These are phyloP conservation scores for Phytophthora agathidicida DNA, from an alignment of 352 stramenopile species.

Conservation along the genomic window DNA sequence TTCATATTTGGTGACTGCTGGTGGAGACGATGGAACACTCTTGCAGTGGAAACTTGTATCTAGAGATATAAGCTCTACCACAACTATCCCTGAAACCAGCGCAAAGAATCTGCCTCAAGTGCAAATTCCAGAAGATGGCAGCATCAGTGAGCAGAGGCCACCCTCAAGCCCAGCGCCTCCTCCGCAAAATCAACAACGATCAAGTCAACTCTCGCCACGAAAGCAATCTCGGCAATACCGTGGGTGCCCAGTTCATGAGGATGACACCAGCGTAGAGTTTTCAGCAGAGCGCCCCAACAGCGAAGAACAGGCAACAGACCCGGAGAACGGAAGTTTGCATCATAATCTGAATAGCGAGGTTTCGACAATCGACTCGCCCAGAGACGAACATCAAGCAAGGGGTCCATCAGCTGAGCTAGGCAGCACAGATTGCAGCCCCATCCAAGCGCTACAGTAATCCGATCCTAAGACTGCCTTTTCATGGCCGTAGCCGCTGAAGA, in stretches of 20 bases:
- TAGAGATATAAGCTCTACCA: neutral
- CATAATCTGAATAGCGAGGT: neutral
- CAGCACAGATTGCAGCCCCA: constrained; percentile 1
- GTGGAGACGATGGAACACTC: constrained; percentile 62
- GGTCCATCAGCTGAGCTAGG: neutral
- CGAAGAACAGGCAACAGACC: neutral
- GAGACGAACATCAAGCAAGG: neutral
- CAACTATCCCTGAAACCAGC: neutral
- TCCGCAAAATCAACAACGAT: constrained; percentile 8
- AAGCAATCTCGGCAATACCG: constrained; percentile 40
- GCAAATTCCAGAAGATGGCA: constrained; percentile 3
- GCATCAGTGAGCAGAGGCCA: constrained; percentile 1
- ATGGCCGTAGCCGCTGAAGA: no score
- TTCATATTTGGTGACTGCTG: constrained; percentile 53
- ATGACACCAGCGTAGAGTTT: neutral
- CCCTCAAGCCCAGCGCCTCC: constrained; percentile 16
- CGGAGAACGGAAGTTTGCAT: neutral
- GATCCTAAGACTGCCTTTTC: no score
- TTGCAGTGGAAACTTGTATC: constrained; percentile 54
- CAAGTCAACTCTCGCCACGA: constrained; percentile 36
- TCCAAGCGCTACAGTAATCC: no score
- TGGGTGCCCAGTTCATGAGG: constrained; percentile 24
- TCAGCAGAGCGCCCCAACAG: neutral
- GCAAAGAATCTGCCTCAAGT: neutral
- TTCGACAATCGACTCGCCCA: neutral